Conservation (phyloP, 768 basidiomycete genomes). For the Trametes meyenii region DNA sequence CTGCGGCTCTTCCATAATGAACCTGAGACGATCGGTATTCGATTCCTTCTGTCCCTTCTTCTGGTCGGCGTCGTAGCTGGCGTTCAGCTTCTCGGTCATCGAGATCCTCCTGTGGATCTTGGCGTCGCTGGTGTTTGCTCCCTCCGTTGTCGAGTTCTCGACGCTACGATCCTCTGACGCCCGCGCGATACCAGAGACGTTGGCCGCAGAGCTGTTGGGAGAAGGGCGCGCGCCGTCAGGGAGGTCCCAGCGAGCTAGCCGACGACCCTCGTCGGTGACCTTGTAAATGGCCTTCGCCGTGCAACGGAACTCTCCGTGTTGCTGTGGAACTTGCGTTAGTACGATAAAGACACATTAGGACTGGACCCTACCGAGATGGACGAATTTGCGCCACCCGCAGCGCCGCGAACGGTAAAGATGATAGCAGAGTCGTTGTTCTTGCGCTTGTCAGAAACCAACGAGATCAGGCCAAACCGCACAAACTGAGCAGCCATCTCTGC, state of each 20-base stretch:
- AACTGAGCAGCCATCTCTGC: constrained; percentile 98
- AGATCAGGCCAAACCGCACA: constrained; percentile 90
- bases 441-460: constrained; percentile 86
- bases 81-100: constrained; percentile 72
- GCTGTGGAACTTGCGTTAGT: constrained; percentile 46
- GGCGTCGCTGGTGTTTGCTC: constrained; percentile 47
- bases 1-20: constrained; percentile 91
- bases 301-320: constrained; percentile 95
- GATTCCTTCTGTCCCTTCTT: constrained; percentile 74
- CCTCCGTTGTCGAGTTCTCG: constrained; percentile 33
- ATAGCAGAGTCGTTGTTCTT: constrained; percentile 91
- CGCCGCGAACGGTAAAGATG: constrained; percentile 89
- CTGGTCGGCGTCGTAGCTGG: constrained; percentile 54
- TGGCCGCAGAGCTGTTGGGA: constrained; percentile 66
- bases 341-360: neutral
- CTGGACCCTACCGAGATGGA: constrained; percentile 63
- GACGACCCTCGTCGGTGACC: constrained; percentile 89
- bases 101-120: constrained; percentile 82
- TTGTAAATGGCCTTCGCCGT: constrained; percentile 95
- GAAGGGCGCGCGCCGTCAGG: constrained; percentile 51
- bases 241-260: constrained; percentile 83
- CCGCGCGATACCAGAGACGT: constrained; percentile 55
- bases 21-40: constrained; percentile 87
- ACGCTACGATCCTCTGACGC: constrained; percentile 56
- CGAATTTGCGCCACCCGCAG: constrained; percentile 73